These are phyloP conservation scores for Phaeophleospora eucalypticola DNA, from an alignment of 2,329 filamentous ascomycete genomes.

Conservation along the genomic window DNA sequence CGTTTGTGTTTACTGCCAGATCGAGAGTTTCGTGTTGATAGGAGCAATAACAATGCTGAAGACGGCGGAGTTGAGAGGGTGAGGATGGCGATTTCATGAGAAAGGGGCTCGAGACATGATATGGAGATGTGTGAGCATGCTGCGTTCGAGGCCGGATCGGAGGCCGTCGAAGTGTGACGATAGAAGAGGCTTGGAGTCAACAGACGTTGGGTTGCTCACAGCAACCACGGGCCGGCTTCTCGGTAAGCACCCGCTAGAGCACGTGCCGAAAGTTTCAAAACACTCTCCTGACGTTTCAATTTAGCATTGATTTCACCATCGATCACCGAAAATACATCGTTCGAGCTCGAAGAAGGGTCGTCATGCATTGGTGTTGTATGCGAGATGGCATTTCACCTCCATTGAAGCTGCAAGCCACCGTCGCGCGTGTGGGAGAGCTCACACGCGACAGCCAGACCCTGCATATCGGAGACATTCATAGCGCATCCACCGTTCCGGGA, in stretches of 20 bases:
- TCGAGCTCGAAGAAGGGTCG: too few species aligned
- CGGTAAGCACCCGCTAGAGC: neutral
- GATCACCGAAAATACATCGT: too few species aligned
- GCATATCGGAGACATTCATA: neutral
- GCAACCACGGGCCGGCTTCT: neutral
- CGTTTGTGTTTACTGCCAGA: constrained; percentile 8
- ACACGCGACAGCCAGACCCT: neutral
- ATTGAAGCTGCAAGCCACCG: neutral
- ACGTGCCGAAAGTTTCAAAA: neutral
- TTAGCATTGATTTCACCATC: too few species aligned
- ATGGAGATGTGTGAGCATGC: constrained; percentile 2
- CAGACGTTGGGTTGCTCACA: neutral
- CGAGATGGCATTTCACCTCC: too few species aligned
- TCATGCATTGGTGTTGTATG: too few species aligned
- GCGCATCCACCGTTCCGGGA: neutral
- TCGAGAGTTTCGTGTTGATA: constrained; percentile 2
- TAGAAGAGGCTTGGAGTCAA: neutral
- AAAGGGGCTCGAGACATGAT: constrained; percentile 2
- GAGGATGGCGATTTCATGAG: constrained; percentile 7
- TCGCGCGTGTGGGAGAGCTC: neutral
- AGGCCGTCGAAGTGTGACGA: neutral
- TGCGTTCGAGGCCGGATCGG: neutral
- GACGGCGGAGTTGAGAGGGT: neutral
- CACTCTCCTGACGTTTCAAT: neutral
- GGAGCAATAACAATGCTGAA: constrained; percentile 17